A percentile compares a stretch with the other conserved stretches of the same genome.
Conservation (phyloP, 2,329 filamentous ascomycete genomes). For the Cladosporium austrohemisphaericum region DNA sequence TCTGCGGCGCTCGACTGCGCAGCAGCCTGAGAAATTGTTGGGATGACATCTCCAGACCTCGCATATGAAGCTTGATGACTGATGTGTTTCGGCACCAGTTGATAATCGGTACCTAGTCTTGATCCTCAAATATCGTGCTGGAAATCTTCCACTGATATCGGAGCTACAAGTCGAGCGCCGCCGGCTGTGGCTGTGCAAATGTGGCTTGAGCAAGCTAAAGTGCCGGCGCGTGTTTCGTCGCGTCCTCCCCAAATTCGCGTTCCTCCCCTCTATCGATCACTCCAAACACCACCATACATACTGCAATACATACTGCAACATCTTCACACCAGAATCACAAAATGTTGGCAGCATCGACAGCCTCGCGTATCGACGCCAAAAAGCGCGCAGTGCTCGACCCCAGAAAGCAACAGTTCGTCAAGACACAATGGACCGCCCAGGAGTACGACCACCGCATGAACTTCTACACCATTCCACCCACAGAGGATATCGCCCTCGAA, state of each 20-base stretch:
- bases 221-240: neutral
- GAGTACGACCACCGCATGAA: constrained; percentile 84
- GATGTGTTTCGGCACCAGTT: no score
- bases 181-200: constrained; percentile 1
- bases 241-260: constrained; percentile 4
- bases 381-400: constrained; percentile 71
- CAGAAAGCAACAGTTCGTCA: constrained; percentile 82
- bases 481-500: constrained; percentile 89
- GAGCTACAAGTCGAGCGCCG: no score
- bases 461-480: constrained; percentile 85
- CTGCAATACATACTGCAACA: neutral
- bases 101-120: no score
- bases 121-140: no score
- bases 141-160: no score
- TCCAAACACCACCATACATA: neutral
- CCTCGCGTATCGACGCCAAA: constrained; percentile 57
- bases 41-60: constrained; percentile 1
- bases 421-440: constrained; percentile 69
- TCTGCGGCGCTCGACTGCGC: constrained; percentile 3
- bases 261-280: neutral
- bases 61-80: no score
- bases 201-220: constrained; percentile 2
- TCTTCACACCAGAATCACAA: neutral
- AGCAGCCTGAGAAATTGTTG: constrained; percentile 5
- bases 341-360: constrained; percentile 13